These are phyloP conservation scores for Pelargonium cotyledonis DNA, from an alignment of 441 rosid genomes.

Conservation along the genomic window DNA sequence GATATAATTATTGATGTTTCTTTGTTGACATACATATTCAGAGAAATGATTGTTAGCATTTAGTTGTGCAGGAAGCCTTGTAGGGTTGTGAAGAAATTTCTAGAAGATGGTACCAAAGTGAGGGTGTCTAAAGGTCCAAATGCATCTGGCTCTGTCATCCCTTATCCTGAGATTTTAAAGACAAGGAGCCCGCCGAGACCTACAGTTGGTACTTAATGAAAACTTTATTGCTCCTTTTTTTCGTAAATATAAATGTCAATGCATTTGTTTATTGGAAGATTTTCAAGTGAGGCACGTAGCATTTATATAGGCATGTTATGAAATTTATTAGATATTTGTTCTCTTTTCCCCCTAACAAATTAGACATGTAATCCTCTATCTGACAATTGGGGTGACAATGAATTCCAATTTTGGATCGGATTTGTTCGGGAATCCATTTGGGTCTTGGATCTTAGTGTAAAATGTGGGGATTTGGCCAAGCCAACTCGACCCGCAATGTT, in stretches of 20 bases:
- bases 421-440: too few species aligned
- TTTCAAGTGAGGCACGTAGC: neutral
- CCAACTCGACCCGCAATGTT: too few species aligned
- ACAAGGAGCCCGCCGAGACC: constrained; percentile 83
- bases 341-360: too few species aligned
- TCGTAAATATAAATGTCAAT: neutral
- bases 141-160: constrained; percentile 78
- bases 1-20: neutral
- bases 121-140: constrained; percentile 81
- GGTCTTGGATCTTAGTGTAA: too few species aligned
- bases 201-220: constrained; percentile 43
- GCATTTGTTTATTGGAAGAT: neutral
- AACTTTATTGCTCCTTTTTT: neutral
- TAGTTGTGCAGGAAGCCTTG: constrained; percentile 62
- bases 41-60: constrained; percentile 11
- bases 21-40: neutral
- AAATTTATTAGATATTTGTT: neutral
- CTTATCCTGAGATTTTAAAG: constrained; percentile 89
- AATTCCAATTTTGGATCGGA: too few species aligned
- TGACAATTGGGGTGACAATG: too few species aligned
- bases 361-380: too few species aligned
- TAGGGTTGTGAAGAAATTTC: constrained; percentile 66
- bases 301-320: neutral
- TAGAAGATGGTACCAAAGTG: constrained; percentile 95
- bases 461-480: too few species aligned